These are phyloP conservation scores for Penicillium fuscoglaucum DNA, from an alignment of 2,329 filamentous ascomycete genomes.

Conservation along the genomic window DNA sequence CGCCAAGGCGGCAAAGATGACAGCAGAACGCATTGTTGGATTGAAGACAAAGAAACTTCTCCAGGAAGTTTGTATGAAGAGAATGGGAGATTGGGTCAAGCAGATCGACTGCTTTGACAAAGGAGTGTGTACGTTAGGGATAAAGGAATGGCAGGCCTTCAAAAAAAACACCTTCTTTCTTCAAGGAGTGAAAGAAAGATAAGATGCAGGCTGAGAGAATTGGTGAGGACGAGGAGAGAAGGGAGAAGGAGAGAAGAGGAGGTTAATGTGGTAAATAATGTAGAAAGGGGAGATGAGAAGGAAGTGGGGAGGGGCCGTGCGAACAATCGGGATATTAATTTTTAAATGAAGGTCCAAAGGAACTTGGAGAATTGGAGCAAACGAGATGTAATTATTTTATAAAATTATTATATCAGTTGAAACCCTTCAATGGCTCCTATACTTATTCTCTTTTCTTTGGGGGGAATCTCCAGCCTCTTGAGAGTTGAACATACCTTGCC, in stretches of 20 bases:
- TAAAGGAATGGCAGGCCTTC: constrained; percentile 38
- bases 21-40: constrained; percentile 36
- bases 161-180: constrained; percentile 27
- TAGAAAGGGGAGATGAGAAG: constrained; percentile 17
- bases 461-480: constrained; percentile 20
- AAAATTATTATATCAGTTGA: background rate
- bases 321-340: constrained; percentile 13
- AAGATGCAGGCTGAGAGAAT: constrained; percentile 23
- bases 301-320: constrained; percentile 19
- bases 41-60: constrained; percentile 39
- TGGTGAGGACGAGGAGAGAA: constrained; percentile 15
- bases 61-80: constrained; percentile 35
- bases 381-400: background rate
- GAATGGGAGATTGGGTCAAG: constrained; percentile 16
- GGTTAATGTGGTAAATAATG: constrained; percentile 15
- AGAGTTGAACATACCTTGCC: constrained; percentile 17
- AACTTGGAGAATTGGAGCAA: background rate
- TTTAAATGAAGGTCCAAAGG: constrained; percentile 2
- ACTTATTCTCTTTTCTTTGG: constrained; percentile 20
- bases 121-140: constrained; percentile 18
- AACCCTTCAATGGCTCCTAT: background rate
- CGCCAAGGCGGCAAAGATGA: constrained; percentile 39
- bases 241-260: constrained; percentile 3
- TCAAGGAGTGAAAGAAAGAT: constrained; percentile 35
- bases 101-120: constrained; percentile 39